These are phyloP conservation scores for Pleodorina starrii DNA, from an alignment of 139 green algal genomes.

Conservation along the genomic window DNA sequence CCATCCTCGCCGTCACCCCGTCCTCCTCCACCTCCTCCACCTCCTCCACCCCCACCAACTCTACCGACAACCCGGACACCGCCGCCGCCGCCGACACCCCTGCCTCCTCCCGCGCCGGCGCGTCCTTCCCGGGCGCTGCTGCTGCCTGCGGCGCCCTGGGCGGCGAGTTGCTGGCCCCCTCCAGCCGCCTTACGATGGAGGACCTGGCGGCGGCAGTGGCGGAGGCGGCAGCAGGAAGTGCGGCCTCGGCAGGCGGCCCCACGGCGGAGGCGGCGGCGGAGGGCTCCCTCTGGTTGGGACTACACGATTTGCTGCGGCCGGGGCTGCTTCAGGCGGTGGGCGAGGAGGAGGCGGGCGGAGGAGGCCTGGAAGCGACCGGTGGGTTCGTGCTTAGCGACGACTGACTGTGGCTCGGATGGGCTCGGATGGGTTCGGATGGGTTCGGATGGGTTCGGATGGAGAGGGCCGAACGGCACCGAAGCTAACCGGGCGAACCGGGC, in stretches of 20 bases:
- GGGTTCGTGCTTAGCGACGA: too few relatives aligned
- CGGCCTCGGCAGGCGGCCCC: too few relatives aligned
- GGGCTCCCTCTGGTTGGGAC: slow-evolving; percentile 3
- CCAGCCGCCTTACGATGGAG: not conserved
- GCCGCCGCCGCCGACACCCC: not conserved
- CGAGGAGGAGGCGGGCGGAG: slow-evolving; percentile 1
- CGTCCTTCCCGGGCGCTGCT: not conserved
- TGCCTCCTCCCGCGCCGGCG: not conserved
- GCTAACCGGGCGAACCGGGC: too few relatives aligned
- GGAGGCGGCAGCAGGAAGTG: not conserved
- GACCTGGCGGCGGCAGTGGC: not conserved
- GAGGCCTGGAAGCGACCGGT: too few relatives aligned
- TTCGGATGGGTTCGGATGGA: too few relatives aligned
- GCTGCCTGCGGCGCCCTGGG: not conserved
- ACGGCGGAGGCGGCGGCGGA: not conserved
- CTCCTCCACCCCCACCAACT: not conserved
- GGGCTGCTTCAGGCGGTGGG: slow-evolving; percentile 7
- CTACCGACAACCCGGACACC: too few relatives aligned
- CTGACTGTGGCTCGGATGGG: too few relatives aligned
- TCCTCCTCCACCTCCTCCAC: not conserved
- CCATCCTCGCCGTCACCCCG: not conserved
- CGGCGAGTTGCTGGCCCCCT: slow-evolving; percentile 16
- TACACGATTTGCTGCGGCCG: slow-evolving; percentile 4
- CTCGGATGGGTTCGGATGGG: too few relatives aligned
- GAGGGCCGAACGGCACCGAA: too few relatives aligned